phyloP scores from a whole-genome alignment of 106 monocot species.

The Amphibolis antarctica region DNA sequence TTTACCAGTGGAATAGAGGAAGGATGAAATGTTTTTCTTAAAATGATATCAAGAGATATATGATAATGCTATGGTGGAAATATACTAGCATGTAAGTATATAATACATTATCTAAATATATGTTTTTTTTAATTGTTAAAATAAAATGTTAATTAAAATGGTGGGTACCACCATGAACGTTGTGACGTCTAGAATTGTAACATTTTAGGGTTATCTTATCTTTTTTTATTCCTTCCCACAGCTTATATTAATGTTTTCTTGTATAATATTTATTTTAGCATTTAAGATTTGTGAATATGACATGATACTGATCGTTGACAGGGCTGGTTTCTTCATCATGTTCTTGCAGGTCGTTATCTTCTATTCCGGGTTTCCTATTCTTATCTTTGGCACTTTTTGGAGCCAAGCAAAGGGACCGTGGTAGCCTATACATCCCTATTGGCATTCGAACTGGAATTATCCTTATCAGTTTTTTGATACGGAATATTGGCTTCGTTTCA shows the following conservation, averaged over 20 bases:
- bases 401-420: conserved; percentile 54
- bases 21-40: too few relatives aligned
- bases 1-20: too few relatives aligned
- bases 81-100: too few relatives aligned
- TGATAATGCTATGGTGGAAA: too few relatives aligned
- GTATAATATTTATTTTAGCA: not conserved
- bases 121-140: too few relatives aligned
- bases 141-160: too few relatives aligned
- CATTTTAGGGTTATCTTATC: too few relatives aligned
- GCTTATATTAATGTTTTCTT: not conserved
- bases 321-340: not conserved
- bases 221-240: too few relatives aligned
- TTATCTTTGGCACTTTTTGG: conserved; percentile 64
- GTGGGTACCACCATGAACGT: too few relatives aligned
- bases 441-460: conserved; percentile 5
- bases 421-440: conserved; percentile 33
- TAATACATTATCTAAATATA: too few relatives aligned
- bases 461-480: conserved; percentile 4
- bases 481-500: conserved; percentile 1
- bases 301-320: not conserved
- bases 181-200: too few relatives aligned
- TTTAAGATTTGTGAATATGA: not conserved
- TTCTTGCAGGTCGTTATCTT: conserved; percentile 62
- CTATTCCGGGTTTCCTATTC: conserved; percentile 59
- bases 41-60: too few relatives aligned